Conservation (phyloP, 2,329 filamentous ascomycete genomes). For the Chrysosporium keratinophilum region DNA sequence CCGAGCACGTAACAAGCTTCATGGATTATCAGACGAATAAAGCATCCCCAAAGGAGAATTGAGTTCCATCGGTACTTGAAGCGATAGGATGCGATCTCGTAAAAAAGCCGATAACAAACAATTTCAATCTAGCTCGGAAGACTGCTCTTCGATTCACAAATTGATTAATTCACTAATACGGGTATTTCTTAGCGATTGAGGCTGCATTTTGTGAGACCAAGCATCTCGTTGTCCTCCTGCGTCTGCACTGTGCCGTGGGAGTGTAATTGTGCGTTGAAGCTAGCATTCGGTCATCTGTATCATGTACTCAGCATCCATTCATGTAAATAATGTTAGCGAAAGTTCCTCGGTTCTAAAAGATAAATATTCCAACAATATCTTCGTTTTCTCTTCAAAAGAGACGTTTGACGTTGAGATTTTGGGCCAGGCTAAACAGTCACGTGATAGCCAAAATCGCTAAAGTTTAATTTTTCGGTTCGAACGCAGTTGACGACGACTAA, state of each 20-base stretch:
- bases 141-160: too few species aligned
- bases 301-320: background rate
- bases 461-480: constrained; percentile 1
- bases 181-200: too few species aligned
- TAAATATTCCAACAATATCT: background rate
- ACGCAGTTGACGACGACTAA: background rate
- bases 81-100: too few species aligned
- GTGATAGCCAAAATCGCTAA: background rate
- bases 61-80: background rate
- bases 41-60: background rate
- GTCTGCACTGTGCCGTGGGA: too few species aligned
- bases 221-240: too few species aligned
- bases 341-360: background rate
- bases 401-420: background rate
- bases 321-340: background rate
- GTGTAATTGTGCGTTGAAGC: too few species aligned
- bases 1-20: constrained; percentile 11
- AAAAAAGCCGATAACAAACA: too few species aligned
- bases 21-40: constrained; percentile 12
- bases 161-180: too few species aligned
- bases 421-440: background rate
- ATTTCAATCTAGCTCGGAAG: too few species aligned
- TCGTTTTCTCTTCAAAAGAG: too few species aligned
- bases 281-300: background rate
- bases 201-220: too few species aligned